These are phyloP conservation scores for Thermomyces lanuginosus DNA, from an alignment of 2,329 filamentous ascomycete genomes.

Conservation along the genomic window DNA sequence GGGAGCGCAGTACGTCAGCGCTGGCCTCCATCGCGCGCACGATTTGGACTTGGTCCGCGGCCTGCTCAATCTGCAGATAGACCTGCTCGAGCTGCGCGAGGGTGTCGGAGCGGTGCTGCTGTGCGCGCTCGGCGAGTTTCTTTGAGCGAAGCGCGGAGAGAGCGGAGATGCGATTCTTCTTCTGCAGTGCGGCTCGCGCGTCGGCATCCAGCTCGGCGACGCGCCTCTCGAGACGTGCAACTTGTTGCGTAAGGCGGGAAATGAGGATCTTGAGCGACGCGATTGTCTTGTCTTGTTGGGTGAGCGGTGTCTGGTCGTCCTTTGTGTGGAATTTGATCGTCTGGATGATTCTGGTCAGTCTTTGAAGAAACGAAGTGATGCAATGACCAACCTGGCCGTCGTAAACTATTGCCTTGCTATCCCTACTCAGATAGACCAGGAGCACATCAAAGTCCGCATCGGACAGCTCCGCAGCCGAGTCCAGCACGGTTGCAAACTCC, in stretches of 20 bases:
- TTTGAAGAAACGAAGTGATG: conserved; percentile 4
- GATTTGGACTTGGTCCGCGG: conserved; percentile 67
- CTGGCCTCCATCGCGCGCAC: conserved; percentile 70
- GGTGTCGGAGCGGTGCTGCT: conserved; percentile 55
- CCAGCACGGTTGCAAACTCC: conserved; percentile 39
- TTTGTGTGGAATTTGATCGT: conserved; percentile 57
- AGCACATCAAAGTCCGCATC: conserved; percentile 52
- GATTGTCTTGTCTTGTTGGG: conserved; percentile 63
- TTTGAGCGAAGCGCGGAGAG: conserved; percentile 65
- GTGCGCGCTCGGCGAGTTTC: conserved; percentile 60
- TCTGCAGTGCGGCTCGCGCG: conserved; percentile 53
- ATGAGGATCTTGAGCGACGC: conserved; percentile 65
- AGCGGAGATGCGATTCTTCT: conserved; percentile 59
- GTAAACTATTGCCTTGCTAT: conserved; percentile 39
- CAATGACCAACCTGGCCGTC: conserved; percentile 27
- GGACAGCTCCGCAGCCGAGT: conserved; percentile 36
- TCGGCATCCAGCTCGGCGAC: conserved; percentile 34
- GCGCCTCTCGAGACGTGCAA: conserved; percentile 45
- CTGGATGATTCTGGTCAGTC: too few relatives aligned
- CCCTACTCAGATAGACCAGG: conserved; percentile 52
- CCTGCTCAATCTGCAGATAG: conserved; percentile 68
- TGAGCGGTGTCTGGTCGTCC: conserved; percentile 41
- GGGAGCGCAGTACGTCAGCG: conserved; percentile 49
- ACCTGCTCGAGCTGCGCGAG: conserved; percentile 71
- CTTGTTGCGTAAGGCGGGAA: conserved; percentile 46